Conservation (phyloP, 2,329 filamentous ascomycete genomes). For the Calonectria montana region DNA sequence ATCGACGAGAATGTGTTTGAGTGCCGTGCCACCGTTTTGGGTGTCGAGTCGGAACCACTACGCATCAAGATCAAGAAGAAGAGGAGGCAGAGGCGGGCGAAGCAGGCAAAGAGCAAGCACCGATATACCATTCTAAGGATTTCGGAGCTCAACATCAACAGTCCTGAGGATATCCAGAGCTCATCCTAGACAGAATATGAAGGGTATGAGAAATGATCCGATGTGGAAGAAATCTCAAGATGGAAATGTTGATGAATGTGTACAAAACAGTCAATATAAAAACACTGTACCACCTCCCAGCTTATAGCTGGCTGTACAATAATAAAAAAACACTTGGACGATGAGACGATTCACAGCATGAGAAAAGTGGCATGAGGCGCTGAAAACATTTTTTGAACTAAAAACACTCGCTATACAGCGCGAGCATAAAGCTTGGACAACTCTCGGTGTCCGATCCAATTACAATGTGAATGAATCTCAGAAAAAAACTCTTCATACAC, state of each 20-base stretch:
- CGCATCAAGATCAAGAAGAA: constrained; percentile 85
- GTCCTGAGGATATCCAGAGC: constrained; percentile 53
- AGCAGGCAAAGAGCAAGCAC: constrained; percentile 89
- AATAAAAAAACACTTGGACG: constrained; percentile 36
- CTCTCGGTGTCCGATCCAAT: constrained; percentile 31
- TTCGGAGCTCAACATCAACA: constrained; percentile 78
- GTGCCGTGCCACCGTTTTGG: constrained; percentile 86
- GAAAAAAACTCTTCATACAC: constrained; percentile 27
- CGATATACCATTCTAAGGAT: constrained; percentile 88
- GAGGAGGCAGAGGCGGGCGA: constrained; percentile 78
- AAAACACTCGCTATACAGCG: constrained; percentile 27
- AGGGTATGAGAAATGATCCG: constrained; percentile 15
- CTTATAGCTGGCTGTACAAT: constrained; percentile 45
- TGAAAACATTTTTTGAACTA: constrained; percentile 37
- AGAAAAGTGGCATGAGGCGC: constrained; percentile 13
- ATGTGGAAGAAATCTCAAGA: constrained; percentile 17
- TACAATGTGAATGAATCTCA: constrained; percentile 21
- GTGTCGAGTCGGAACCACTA: constrained; percentile 84
- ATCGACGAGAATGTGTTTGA: constrained; percentile 87
- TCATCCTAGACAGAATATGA: constrained; percentile 18
- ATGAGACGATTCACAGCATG: not conserved
- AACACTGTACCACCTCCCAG: constrained; percentile 43
- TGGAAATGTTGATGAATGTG: constrained; percentile 30
- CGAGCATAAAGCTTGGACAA: constrained; percentile 29
- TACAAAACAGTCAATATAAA: constrained; percentile 40